phyloP scores from a whole-genome alignment of 179 eudicot species.

The Silene noctiflora region DNA sequence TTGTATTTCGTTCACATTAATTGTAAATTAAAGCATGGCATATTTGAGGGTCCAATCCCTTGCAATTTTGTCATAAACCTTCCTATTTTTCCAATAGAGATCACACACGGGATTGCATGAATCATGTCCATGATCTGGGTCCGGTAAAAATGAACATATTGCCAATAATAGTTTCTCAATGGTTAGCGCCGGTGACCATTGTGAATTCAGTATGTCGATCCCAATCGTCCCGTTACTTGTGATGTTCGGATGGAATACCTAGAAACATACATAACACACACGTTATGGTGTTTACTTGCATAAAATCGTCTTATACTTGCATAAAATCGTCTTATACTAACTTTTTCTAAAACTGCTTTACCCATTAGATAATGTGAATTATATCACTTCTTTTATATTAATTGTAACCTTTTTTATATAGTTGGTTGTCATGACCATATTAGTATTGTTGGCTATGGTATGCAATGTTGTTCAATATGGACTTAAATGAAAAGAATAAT shows the following conservation, averaged over 20 bases:
- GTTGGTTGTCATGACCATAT: too few species aligned
- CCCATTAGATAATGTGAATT: too few species aligned
- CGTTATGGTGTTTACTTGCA: not conserved
- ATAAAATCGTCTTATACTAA: not conserved
- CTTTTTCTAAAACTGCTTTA: not conserved
- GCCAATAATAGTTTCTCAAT: constrained; percentile 12
- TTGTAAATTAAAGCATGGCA: constrained; percentile 18
- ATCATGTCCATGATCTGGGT: constrained; percentile 19
- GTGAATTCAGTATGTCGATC: constrained; percentile 1
- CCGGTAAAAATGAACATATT: constrained; percentile 19
- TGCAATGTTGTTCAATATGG: not conserved
- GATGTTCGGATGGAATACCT: constrained; percentile 28
- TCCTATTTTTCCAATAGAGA: constrained; percentile 23
- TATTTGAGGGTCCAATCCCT: constrained; percentile 28
- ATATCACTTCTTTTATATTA: not conserved
- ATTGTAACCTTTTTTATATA: too few species aligned
- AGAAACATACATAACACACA: not conserved
- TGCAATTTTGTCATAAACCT: constrained; percentile 20
- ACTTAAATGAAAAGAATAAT: too few species aligned
- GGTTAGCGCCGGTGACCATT: constrained; percentile 14
- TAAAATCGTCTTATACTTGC: not conserved
- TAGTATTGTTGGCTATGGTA: too few species aligned
- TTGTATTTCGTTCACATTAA: too few species aligned
- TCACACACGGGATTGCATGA: constrained; percentile 19
- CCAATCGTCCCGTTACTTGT: constrained; percentile 14